Base-by-base conservation (phyloP, 164 flowering plant species). In the Tetrastigma voinierianum region DNA sequence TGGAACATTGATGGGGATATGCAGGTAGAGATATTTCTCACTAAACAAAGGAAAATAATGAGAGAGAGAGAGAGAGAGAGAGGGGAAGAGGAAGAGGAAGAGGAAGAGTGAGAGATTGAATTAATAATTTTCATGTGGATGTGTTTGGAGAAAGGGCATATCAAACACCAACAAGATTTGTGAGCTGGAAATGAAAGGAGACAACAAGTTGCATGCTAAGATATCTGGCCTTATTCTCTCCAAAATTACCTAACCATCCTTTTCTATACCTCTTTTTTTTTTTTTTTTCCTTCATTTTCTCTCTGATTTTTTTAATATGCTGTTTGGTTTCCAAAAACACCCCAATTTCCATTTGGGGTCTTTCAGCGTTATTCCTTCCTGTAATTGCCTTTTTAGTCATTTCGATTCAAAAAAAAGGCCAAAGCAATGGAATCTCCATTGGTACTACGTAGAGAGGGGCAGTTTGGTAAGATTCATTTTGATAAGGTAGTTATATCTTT, bases 151-250 rank as follows among this genome's bases (percentile, higher is more conserved):
- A 62, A 67, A 16, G 46, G 69, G 6, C 58, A 67, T 67, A 78
- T 82, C 80, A 69, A 75, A 44, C 40, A 43, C 67, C 78, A 73
- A 45, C 70, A 46, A 61, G 68, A 57, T 51, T 64, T 51, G 47
- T 77, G 78, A 82, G 86, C 82, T 80, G 83, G 82, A 76, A 20
- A 61, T 68, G 74, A 67, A 68, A 61, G 65, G 69, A 61, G 74
- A 75, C 80, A 77, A 57, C 65, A 24, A 74, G 69, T n/a, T 66
- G 53, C 61, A 48, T 47, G 53, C 32, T 43, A 18, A 12, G 20
- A 48, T 23, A 14, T 51, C 20, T 56, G 65, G 65, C 67, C 43
- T 57, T 24, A 49, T 62, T 72, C 73, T 32, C 48, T 19, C 71
- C 15, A 1, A 72, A 65, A 46, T 72, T 43, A 60, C 70, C 51